phyloP scores from a whole-genome alignment of 768 basidiomycete species.

The Leccinellum luteum region DNA sequence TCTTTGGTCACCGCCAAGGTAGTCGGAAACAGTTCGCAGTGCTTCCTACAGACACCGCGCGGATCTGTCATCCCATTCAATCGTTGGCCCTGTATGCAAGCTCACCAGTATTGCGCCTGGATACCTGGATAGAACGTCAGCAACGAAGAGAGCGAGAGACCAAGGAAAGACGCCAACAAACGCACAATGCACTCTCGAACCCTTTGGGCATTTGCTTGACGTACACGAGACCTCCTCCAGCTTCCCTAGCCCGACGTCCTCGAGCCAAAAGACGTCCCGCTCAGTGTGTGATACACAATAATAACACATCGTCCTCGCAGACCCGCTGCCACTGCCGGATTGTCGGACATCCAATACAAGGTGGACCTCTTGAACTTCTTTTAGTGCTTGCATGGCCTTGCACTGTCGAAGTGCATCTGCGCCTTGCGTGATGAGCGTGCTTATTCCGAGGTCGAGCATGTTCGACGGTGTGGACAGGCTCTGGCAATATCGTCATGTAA shows the following conservation, averaged over 20 bases:
- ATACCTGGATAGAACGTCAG: slow-evolving; percentile 16
- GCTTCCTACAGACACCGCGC: slow-evolving; percentile 19
- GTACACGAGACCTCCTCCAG: slow-evolving; percentile 19
- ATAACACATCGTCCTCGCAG: slow-evolving; percentile 9
- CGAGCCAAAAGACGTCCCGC: slow-evolving; percentile 30
- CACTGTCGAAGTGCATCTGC: slow-evolving; percentile 7
- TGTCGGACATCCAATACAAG: slow-evolving; percentile 19
- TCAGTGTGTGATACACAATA: slow-evolving; percentile 30
- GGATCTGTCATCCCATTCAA: neutral
- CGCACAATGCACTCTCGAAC: slow-evolving; percentile 26
- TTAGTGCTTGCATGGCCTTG: neutral
- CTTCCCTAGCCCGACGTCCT: slow-evolving; percentile 18
- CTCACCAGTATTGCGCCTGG: slow-evolving; percentile 32
- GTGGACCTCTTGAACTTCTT: slow-evolving; percentile 10
- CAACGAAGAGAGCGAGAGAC: neutral
- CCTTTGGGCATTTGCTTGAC: slow-evolving; percentile 16
- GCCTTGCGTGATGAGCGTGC: slow-evolving; percentile 9
- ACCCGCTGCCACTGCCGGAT: neutral
- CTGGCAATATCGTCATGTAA: slow-evolving; percentile 2
- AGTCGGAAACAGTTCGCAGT: slow-evolving; percentile 33
- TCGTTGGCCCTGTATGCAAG: too few species aligned
- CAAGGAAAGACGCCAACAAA: neutral
- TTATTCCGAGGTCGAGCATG: slow-evolving; percentile 2
- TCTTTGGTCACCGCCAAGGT: slow-evolving; percentile 19
- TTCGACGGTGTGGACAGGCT: slow-evolving; percentile 12